Evolutionary conservation across 2,329 filamentous ascomycete species (phyloP).

Genomic region (Colletotrichum sp.): DNA sequence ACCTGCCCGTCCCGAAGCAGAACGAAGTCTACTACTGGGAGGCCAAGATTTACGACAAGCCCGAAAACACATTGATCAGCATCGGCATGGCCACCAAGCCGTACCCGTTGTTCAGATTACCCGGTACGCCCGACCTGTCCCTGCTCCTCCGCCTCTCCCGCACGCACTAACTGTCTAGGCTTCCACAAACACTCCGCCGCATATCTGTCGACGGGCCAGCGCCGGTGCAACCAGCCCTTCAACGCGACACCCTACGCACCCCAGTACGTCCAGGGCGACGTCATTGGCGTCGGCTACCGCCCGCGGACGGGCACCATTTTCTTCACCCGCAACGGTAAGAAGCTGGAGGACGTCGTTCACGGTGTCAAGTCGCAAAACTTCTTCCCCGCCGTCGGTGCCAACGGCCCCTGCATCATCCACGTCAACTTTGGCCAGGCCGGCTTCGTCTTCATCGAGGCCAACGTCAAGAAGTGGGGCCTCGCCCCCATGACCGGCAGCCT

Average conservation of each 20-base stretch:
- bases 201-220: constrained; percentile 85
- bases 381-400: constrained; percentile 96
- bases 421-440: constrained; percentile 98
- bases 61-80: constrained; percentile 83
- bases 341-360: constrained; percentile 91
- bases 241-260: constrained; percentile 80
- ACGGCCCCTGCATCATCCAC: constrained; percentile 89
- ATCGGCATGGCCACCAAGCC: constrained; percentile 97
- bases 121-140: constrained; percentile 65
- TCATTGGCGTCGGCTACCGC: constrained; percentile 93
- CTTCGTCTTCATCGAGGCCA: constrained; percentile 98
- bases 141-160: background rate
- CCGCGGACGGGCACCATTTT: constrained; percentile 94
- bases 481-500: constrained; percentile 95
- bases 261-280: constrained; percentile 88
- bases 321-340: constrained; percentile 98
- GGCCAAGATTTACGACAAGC: constrained; percentile 97
- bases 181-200: constrained; percentile 93
- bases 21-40: constrained; percentile 99
- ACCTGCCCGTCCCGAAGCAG: constrained; percentile 95
- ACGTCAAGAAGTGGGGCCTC: constrained; percentile 99
- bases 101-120: constrained; percentile 91
- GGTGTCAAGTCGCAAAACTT: constrained; percentile 95
- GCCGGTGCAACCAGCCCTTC: constrained; percentile 94
- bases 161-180: constrained; percentile 52